Evolutionary conservation across 306 rosid species (phyloP), one percentile per base, ranked within the genome.

Genomic region (Vicia faba): DNA sequence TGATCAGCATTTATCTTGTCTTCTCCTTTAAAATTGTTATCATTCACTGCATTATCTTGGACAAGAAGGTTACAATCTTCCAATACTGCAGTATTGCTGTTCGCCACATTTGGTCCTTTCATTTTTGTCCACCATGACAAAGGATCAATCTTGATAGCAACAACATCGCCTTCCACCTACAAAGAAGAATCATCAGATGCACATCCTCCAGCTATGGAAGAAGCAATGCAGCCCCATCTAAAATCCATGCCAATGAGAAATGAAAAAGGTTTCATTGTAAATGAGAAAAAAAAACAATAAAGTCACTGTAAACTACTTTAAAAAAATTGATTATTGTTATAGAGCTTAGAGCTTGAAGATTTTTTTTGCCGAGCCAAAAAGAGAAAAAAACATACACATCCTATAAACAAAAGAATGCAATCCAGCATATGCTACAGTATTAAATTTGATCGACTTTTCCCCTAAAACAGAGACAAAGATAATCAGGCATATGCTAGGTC

Each of bases 81-180:
- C 29, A 38, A 72, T 14, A 66, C 60, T 33, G 78, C 81, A 38
- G 80, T 61, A 75, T 61, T 79, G 75, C 68, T 82, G 59, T 61
- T 39, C 40, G 46, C 50, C 48, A 70, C 86, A 8, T 65, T 84
- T 35, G 85, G 44, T 61, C 96, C 96, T 75, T 90, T 93, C 90
- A 88, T 89, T 85, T 71, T 83, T 35, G 87, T 78, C 97, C 98
- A 93, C 55, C 67, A 73, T 31, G 87, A 26, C 56, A 84, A 69
- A 60, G 91, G 91, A 69, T 89, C 95, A 70, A 89, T 49, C 84
- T 68, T 86, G 29, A 93, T 48, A 13, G 82, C 97, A 63, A 93
- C 97, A 59, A 80, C 74, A 73, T 93, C 98, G 36, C 98, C 97
- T 79, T 93, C 96, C 73, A 89, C 81, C 96, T 93, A 31, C 80